These are phyloP conservation scores for Steccherinum ochraceum DNA, from an alignment of 768 basidiomycete genomes.

Conservation along the genomic window DNA sequence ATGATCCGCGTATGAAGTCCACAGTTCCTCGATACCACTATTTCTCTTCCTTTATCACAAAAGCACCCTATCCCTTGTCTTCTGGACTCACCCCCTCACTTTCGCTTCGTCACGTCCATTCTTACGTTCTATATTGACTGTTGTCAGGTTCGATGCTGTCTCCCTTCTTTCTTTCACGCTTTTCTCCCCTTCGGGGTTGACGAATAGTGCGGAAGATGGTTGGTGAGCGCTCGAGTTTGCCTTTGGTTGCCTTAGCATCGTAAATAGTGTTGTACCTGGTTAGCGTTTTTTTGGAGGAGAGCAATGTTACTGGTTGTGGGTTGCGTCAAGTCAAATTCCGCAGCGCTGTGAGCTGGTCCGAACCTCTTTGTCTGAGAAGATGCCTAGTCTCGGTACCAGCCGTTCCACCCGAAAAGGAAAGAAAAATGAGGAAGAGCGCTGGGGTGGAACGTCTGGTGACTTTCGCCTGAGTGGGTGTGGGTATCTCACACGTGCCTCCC, in stretches of 20 bases:
- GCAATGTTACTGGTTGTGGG: not conserved
- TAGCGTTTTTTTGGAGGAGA: too few species aligned
- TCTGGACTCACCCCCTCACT: constrained; percentile 2
- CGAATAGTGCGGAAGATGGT: constrained; percentile 28
- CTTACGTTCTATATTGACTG: constrained; percentile 4
- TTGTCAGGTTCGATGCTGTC: constrained; percentile 24
- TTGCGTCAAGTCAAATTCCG: not conserved
- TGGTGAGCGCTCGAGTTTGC: constrained; percentile 40
- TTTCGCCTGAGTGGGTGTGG: too few species aligned
- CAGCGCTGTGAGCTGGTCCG: too few species aligned
- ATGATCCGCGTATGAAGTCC: constrained; percentile 7
- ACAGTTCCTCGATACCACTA: not conserved
- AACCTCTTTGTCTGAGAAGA: too few species aligned
- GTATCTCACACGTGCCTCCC: too few species aligned
- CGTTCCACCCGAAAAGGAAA: too few species aligned
- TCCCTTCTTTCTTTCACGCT: constrained; percentile 17
- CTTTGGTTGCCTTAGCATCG: not conserved
- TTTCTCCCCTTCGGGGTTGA: constrained; percentile 45
- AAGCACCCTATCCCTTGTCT: constrained; percentile 14
- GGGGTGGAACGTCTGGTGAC: too few species aligned
- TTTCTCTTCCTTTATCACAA: constrained; percentile 11
- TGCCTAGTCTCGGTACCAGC: too few species aligned
- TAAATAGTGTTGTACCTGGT: not conserved
- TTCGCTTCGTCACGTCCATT: constrained; percentile 7
- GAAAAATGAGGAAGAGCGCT: too few species aligned